Conservation (phyloP, 495 filamentous ascomycete genomes). For the Clavariopsis aquatica region DNA sequence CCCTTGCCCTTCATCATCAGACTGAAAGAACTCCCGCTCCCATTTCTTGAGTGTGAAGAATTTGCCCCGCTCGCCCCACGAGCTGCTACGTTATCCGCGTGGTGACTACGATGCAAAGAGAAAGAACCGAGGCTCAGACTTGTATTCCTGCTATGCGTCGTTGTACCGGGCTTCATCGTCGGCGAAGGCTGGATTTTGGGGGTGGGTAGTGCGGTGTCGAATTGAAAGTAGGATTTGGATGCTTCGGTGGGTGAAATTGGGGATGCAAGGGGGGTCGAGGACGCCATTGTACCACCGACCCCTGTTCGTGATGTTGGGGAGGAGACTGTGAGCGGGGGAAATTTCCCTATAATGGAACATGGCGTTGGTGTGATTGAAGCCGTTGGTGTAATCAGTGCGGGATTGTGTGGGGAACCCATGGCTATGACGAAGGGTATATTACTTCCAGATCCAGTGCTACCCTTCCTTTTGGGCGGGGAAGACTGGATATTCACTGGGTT, state of each 20-base stretch:
- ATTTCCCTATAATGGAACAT: slow-evolving; percentile 30
- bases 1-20: slow-evolving; percentile 34
- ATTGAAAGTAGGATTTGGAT: slow-evolving; percentile 10
- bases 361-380: slow-evolving; percentile 5
- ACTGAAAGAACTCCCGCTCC: slow-evolving; percentile 24
- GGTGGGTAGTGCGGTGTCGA: slow-evolving; percentile 5
- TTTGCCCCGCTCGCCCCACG: neutral
- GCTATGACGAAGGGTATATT: slow-evolving; percentile 36
- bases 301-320: slow-evolving; percentile 17
- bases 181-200: slow-evolving; percentile 2
- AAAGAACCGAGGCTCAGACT: neutral
- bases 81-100: neutral
- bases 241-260: slow-evolving; percentile 14
- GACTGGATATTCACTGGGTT: slow-evolving; percentile 6
- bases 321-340: neutral
- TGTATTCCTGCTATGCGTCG: slow-evolving; percentile 7
- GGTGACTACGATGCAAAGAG: neutral
- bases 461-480: slow-evolving; percentile 15
- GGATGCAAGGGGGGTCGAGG: slow-evolving; percentile 18
- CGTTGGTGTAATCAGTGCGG: slow-evolving; percentile 26
- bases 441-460: slow-evolving; percentile 13
- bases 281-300: slow-evolving; percentile 32
- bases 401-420: slow-evolving; percentile 37
- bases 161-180: neutral
- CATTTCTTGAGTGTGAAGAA: slow-evolving; percentile 13